These are phyloP conservation scores for Tricholoma furcatifolium DNA, from an alignment of 768 basidiomycete genomes.

Conservation along the genomic window DNA sequence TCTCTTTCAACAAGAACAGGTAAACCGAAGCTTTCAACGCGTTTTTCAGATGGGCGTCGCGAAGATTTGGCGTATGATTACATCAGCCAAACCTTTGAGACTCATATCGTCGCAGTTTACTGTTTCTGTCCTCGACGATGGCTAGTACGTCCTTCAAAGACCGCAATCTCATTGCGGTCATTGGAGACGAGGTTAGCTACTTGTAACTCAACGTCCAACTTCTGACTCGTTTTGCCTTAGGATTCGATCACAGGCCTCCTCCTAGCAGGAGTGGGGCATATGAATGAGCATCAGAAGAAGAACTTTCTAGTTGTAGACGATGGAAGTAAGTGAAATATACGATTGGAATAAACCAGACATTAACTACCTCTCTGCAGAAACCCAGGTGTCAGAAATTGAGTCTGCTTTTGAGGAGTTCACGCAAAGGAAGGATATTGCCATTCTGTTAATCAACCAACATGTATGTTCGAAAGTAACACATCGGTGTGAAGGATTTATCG, in stretches of 20 bases:
- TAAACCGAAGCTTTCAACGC: background rate
- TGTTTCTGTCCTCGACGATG: constrained; percentile 8
- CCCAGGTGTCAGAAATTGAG: constrained; percentile 88
- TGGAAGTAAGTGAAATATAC: constrained; percentile 61
- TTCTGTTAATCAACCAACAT: constrained; percentile 97
- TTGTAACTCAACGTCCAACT: background rate
- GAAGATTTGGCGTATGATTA: background rate
- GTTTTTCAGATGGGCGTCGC: background rate
- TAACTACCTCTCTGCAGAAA: constrained; percentile 54
- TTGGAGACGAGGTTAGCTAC: constrained; percentile 86
- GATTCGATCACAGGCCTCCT: constrained; percentile 97
- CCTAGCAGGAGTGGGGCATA: constrained; percentile 91
- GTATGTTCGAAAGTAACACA: constrained; percentile 43
- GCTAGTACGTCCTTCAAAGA: constrained; percentile 62
- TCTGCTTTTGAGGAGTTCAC: constrained; percentile 93
- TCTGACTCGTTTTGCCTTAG: constrained; percentile 40
- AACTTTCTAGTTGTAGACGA: constrained; percentile 98
- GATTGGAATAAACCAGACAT: background rate
- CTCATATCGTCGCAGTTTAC: background rate
- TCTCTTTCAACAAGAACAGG: background rate
- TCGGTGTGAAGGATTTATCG: background rate
- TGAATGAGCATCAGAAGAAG: constrained; percentile 90
- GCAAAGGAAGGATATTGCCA: constrained; percentile 91
- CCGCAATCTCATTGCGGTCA: constrained; percentile 88
- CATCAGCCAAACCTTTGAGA: background rate